Conservation (phyloP, 2,329 filamentous ascomycete genomes). For the Ophiostoma sp. region DNA sequence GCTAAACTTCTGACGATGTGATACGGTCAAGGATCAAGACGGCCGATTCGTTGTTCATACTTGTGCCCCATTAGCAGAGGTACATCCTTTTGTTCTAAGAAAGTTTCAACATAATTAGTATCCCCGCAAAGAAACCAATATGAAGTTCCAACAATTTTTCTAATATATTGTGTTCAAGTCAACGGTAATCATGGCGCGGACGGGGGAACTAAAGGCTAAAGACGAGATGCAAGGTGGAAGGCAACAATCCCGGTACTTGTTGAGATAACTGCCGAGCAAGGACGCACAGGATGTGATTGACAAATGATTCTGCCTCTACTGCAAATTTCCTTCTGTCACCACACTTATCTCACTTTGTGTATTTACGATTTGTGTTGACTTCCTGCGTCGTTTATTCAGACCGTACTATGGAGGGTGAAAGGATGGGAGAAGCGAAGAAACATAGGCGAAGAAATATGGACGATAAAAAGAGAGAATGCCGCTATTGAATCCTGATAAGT, state of each 20-base stretch:
- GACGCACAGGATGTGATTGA: not conserved
- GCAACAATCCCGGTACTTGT: not conserved
- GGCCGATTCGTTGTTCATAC: not conserved
- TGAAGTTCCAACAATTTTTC: not conserved
- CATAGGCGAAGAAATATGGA: no score
- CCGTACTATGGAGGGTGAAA: no score
- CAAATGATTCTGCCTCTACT: no score
- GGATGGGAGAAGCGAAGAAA: no score
- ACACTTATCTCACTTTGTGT: no score
- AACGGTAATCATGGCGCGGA: not conserved
- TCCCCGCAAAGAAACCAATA: not conserved
- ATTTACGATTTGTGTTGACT: no score
- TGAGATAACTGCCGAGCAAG: not conserved
- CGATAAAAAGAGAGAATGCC: no score
- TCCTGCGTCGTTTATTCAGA: no score
- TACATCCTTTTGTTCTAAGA: no score
- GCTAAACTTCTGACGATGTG: not conserved
- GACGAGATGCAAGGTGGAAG: not conserved
- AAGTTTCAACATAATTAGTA: no score
- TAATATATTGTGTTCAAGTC: not conserved
- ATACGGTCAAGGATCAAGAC: not conserved
- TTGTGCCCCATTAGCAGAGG: not conserved
- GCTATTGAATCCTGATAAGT: no score
- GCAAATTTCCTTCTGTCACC: no score
- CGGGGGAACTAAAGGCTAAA: not conserved